A percentile compares a stretch with the other conserved stretches of the same genome.
Evolutionary conservation across 257 asterid species (phyloP).

Genomic region (Cordia subcordata): DNA sequence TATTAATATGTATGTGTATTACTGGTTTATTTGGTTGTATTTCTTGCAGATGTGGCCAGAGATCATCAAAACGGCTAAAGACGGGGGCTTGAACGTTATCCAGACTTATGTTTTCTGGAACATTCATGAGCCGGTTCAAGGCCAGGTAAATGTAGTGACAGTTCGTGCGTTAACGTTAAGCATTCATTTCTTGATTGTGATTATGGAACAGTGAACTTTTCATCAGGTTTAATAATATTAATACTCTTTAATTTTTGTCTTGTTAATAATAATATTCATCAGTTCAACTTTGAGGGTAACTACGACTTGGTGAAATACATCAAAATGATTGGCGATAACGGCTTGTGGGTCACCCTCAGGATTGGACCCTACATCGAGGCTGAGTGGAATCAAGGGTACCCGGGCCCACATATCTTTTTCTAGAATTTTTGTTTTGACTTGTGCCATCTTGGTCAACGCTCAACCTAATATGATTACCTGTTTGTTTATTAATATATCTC

Average conservation of each 20-base stretch:
- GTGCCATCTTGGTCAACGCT: no score
- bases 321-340: conserved; percentile 51
- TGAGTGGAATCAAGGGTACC: conserved; percentile 96
- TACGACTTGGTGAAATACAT: conserved; percentile 63
- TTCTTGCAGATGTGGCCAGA: conserved; percentile 76
- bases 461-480: background rate
- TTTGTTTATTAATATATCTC: background rate
- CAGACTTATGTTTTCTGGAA: conserved; percentile 94
- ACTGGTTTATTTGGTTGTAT: background rate
- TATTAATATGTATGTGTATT: no score
- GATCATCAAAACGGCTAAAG: conserved; percentile 51
- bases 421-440: no score
- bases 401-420: no score
- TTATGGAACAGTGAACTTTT: no score
- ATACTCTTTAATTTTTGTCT: background rate
- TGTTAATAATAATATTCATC: conserved; percentile 18
- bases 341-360: conserved; percentile 79
- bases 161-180: no score
- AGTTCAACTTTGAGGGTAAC: conserved; percentile 69
- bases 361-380: conserved; percentile 94
- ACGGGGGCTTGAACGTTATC: conserved; percentile 70
- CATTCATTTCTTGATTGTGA: no score
- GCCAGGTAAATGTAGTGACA: conserved; percentile 65
- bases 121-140: conserved; percentile 77
- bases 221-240: background rate